These are phyloP conservation scores for Curvularia eragrostidis DNA, from an alignment of 2,329 filamentous ascomycete species.

Conservation along the genomic window DNA sequence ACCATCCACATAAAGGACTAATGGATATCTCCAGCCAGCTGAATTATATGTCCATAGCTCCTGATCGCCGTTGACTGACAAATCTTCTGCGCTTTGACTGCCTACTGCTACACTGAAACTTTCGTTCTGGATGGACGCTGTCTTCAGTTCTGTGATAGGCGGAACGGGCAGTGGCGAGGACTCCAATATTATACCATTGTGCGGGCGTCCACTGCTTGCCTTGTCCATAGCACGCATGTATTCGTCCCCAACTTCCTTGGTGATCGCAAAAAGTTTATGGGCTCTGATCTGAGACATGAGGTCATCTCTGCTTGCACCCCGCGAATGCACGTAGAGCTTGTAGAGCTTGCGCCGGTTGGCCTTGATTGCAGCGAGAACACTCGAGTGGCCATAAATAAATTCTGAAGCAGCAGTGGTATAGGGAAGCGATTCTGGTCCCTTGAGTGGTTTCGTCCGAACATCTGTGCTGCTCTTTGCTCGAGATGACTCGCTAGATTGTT, in stretches of 20 bases:
- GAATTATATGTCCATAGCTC: conserved; percentile 57
- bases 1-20: conserved; percentile 76
- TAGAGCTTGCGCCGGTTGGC: conserved; percentile 76
- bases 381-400: conserved; percentile 85
- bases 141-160: conserved; percentile 67
- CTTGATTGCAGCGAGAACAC: conserved; percentile 79
- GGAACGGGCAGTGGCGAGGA: conserved; percentile 79
- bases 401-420: conserved; percentile 88
- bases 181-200: conserved; percentile 90
- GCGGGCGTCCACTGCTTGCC: conserved; percentile 80
- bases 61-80: conserved; percentile 71
- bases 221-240: conserved; percentile 78
- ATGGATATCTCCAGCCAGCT: conserved; percentile 64
- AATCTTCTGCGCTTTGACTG: conserved; percentile 77
- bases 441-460: neutral
- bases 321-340: conserved; percentile 72
- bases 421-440: conserved; percentile 57
- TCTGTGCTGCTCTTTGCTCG: neutral
- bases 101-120: conserved; percentile 54
- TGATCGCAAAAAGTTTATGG: conserved; percentile 29
- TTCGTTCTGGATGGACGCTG: conserved; percentile 52
- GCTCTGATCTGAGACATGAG: conserved; percentile 30
- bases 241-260: conserved; percentile 63
- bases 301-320: conserved; percentile 28
- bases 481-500: neutral